phyloP scores from a whole-genome alignment of 2,329 filamentous ascomycete species.

The Exophiala alcalophila region DNA sequence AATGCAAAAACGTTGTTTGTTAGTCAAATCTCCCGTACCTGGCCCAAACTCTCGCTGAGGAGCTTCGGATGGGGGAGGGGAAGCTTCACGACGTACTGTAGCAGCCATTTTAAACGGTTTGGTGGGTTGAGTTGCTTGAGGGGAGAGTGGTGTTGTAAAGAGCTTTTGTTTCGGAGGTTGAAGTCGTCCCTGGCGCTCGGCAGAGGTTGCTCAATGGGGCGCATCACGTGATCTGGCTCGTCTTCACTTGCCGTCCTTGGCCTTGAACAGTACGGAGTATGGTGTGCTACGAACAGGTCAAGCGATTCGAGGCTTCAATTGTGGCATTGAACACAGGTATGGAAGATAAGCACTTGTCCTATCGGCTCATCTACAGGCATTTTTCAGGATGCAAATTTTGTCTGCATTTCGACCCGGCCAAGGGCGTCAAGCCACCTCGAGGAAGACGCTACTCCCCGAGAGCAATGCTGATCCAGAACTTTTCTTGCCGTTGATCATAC shows the following conservation, averaged over 20 bases:
- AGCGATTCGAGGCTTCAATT: background rate
- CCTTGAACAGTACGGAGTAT: too few species aligned
- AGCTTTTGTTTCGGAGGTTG: conserved; percentile 13
- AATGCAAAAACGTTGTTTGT: conserved; percentile 36
- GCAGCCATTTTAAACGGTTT: conserved; percentile 44
- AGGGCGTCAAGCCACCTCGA: conserved; percentile 2
- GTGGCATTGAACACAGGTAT: background rate
- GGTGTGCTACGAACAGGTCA: background rate
- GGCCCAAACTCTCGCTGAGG: background rate
- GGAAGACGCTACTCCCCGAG: background rate
- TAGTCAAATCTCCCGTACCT: conserved; percentile 17
- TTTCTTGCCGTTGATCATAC: conserved; percentile 50
- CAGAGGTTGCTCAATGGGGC: conserved; percentile 6
- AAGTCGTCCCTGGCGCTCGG: conserved; percentile 18
- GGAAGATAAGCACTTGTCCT: conserved; percentile 8
- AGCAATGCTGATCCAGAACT: conserved; percentile 16
- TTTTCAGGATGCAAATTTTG: conserved; percentile 6
- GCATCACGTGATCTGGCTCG: conserved; percentile 12
- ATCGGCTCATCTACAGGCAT: conserved; percentile 14
- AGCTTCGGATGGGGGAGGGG: conserved; percentile 47
- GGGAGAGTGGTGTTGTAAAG: conserved; percentile 10
- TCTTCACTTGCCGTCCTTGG: background rate
- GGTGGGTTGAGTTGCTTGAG: conserved; percentile 19
- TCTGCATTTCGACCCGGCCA: conserved; percentile 3
- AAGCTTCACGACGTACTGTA: conserved; percentile 28